Evolutionary conservation across 2,329 filamentous ascomycete genomes (phyloP).

Genomic region (Bipolaris gigantea): DNA sequence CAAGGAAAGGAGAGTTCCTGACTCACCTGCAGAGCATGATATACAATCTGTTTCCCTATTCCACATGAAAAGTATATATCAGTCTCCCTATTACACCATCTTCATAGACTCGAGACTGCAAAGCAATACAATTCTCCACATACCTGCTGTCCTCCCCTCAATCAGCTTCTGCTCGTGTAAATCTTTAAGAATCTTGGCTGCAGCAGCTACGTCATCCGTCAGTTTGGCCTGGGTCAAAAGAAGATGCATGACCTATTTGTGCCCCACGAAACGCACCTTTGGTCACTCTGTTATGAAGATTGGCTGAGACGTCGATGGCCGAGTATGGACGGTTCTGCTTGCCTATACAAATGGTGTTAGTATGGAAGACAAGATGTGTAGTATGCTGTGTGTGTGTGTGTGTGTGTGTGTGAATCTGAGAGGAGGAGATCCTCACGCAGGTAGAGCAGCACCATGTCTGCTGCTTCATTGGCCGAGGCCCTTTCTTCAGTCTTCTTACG

Average conservation of each 20-base stretch:
- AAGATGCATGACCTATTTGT: no score
- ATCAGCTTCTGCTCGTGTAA: conserved; percentile 63
- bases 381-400: neutral
- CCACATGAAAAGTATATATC: neutral
- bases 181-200: conserved; percentile 64
- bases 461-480: conserved; percentile 40
- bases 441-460: conserved; percentile 54
- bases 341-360: conserved; percentile 35
- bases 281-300: conserved; percentile 63
- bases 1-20: neutral
- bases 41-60: conserved; percentile 63
- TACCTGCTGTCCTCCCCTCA: conserved; percentile 59
- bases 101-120: no score
- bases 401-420: neutral
- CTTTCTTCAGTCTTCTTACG: conserved; percentile 45
- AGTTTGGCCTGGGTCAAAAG: neutral
- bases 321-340: conserved; percentile 60
- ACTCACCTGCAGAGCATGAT: conserved; percentile 56
- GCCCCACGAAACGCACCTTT: conserved; percentile 50
- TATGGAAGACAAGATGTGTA: neutral
- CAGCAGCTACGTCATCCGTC: conserved; percentile 51
- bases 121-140: conserved; percentile 5
- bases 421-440: conserved; percentile 47
- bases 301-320: conserved; percentile 61
- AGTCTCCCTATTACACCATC: neutral